A percentile compares a stretch with the other conserved stretches of the same genome.
Conservation (phyloP, 2,329 filamentous ascomycete species). For the Aaosphaeria arxii region DNA sequence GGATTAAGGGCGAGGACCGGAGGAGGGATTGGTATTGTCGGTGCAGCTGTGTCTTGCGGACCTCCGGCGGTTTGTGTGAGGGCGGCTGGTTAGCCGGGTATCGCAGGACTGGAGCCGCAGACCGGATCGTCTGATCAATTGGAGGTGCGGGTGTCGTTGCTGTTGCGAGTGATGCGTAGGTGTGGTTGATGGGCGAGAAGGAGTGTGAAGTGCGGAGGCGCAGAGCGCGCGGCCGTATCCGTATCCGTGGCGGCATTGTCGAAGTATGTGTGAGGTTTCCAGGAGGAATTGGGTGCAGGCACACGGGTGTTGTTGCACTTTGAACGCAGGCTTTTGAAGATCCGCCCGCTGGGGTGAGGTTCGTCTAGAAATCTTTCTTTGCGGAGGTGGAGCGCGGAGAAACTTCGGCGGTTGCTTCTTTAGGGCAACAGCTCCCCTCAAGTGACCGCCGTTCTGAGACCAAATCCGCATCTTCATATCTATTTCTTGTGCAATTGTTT, state of each 20-base stretch:
- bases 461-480: no score
- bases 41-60: conserved; percentile 84
- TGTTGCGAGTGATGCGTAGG: conserved; percentile 51
- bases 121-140: conserved; percentile 47
- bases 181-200: conserved; percentile 26
- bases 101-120: conserved; percentile 46
- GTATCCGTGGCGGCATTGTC: conserved; percentile 40
- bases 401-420: conserved; percentile 3
- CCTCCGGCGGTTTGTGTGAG: conserved; percentile 80
- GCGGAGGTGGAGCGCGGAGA: conserved; percentile 10
- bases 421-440: conserved; percentile 7
- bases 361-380: conserved; percentile 26
- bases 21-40: conserved; percentile 86
- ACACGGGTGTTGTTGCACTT: no score
- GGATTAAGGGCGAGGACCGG: conserved; percentile 77
- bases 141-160: conserved; percentile 52
- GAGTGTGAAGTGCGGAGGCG: conserved; percentile 22
- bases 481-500: not conserved
- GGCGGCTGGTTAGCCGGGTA: conserved; percentile 72
- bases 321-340: no score
- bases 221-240: conserved; percentile 28
- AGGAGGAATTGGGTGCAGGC: no score
- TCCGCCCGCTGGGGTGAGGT: conserved; percentile 4
- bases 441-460: conserved; percentile 1
- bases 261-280: not conserved